Conservation (phyloP, 2,329 filamentous ascomycete genomes). For the Elsinoe ampelina region DNA sequence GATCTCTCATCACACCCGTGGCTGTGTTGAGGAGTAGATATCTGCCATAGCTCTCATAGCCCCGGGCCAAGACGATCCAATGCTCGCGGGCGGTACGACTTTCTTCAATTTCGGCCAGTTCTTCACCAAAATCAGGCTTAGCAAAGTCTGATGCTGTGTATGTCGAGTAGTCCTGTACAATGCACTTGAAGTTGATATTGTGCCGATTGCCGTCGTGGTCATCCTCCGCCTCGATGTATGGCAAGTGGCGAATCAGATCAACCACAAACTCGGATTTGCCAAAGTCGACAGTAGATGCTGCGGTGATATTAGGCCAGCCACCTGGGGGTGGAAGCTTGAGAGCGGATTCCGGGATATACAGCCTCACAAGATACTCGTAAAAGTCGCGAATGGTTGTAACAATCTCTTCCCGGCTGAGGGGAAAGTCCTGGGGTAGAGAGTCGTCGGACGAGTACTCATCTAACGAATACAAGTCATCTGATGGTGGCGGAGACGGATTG, state of each 20-base stretch:
- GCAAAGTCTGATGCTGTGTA: background rate
- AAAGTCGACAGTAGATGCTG: background rate
- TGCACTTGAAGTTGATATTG: background rate
- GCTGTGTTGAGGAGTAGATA: background rate
- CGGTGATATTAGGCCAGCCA: background rate
- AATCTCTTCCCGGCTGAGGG: background rate
- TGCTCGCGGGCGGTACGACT: background rate
- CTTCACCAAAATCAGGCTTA: background rate
- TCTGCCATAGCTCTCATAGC: background rate
- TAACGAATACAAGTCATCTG: too few relatives aligned
- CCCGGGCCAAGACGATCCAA: background rate
- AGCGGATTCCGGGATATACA: background rate
- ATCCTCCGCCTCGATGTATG: background rate
- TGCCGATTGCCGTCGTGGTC: background rate
- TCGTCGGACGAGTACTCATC: background rate
- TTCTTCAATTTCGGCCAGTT: background rate
- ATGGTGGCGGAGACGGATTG: background rate
- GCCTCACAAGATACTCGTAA: background rate
- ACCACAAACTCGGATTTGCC: background rate
- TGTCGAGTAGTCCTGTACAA: background rate
- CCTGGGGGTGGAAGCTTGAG: background rate
- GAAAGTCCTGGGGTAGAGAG: background rate
- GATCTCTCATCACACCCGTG: too few relatives aligned
- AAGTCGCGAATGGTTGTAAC: background rate
- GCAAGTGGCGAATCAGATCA: background rate